Evolutionary conservation across 352 stramenopile species (phyloP), one percentile per base, ranked within the genome.

Genomic region (Saprolegnia parasitica): DNA sequence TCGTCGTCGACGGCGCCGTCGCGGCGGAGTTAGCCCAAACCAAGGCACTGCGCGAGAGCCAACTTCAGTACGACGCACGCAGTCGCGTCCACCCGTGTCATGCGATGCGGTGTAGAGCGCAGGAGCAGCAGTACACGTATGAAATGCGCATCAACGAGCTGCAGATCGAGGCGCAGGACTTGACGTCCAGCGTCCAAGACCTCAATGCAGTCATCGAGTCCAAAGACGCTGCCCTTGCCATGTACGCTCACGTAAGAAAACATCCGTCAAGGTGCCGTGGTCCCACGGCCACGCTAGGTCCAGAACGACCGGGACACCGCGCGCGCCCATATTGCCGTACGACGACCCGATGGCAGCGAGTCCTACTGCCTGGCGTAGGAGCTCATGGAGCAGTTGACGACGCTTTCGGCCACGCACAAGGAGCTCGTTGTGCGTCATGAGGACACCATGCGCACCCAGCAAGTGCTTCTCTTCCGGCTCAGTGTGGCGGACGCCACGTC

Each of bases 111-210:
- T 1, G 42, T 70, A 18, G 45, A 62, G 62, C 8, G 21, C 47
- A 70, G 61, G 32, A 70, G 35, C 52, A 60, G 35, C 52, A 60
- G 35, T 60, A 67, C 32, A 32, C 10, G 20, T 56, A 40, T 56
- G 35, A 23, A 23, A 55, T 37, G 21, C 29, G 56, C 4, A 54
- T 56, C 11, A 32, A 37, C 46, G 15, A 1, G 24, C 52, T 60
- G 11, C 52, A 60, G 20, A 60, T 42, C 9, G 52, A 60, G 35
- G 20, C 11, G 11, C 52, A 60, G 35, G 52, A 60, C 35, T 24
- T 60, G 20, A 15, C 11, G 24, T 21, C 24, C 1, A 60, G 13
- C 24, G 16, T 35, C 52, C 52, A 60, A 60, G 52, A 60, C 3
- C 35, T 60, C 24, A 2, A 42, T 16, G 16, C 16, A 1, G 35